Conservation (phyloP, 1,284 basidiomycete genomes). For the Cutaneotrichosporon mucoides region DNA sequence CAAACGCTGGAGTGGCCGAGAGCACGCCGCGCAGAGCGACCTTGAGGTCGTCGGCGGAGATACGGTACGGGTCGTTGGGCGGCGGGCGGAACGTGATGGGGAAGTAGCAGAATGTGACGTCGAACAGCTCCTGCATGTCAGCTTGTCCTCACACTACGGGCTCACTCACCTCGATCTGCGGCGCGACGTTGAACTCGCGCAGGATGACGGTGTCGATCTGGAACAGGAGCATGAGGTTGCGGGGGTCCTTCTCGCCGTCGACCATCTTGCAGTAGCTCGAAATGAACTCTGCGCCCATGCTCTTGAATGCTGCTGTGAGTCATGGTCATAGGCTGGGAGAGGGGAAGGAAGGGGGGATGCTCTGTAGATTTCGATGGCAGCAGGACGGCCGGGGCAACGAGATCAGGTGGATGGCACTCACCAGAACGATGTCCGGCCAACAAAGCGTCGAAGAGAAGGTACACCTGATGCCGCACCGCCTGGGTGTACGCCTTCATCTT, state of each 20-base stretch:
- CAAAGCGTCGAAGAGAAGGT: constrained; percentile 74
- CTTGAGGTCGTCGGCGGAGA: constrained; percentile 83
- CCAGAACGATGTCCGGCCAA: constrained; percentile 69
- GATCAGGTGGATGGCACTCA: constrained; percentile 39
- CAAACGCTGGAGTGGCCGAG: constrained; percentile 74
- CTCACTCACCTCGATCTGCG: constrained; percentile 64
- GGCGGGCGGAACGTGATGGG: constrained; percentile 96
- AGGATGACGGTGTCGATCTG: constrained; percentile 78
- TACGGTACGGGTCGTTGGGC: constrained; percentile 89
- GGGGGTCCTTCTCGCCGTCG: constrained; percentile 95
- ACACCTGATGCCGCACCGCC: constrained; percentile 74
- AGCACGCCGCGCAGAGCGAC: constrained; percentile 64
- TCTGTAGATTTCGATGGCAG: neutral
- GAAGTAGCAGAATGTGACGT: constrained; percentile 97
- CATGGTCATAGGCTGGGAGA: neutral
- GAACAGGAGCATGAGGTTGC: constrained; percentile 88
- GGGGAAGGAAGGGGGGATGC: neutral
- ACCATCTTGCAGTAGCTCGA: constrained; percentile 72
- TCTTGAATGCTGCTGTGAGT: constrained; percentile 58
- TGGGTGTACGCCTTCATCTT: constrained; percentile 78
- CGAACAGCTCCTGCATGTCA: constrained; percentile 72
- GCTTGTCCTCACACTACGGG: neutral
- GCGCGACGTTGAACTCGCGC: constrained; percentile 76
- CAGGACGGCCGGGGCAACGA: neutral
- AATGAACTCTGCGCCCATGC: constrained; percentile 67